These are phyloP conservation scores for Thalassiosira delicatula DNA, from an alignment of 352 stramenopile species.

Conservation along the genomic window DNA sequence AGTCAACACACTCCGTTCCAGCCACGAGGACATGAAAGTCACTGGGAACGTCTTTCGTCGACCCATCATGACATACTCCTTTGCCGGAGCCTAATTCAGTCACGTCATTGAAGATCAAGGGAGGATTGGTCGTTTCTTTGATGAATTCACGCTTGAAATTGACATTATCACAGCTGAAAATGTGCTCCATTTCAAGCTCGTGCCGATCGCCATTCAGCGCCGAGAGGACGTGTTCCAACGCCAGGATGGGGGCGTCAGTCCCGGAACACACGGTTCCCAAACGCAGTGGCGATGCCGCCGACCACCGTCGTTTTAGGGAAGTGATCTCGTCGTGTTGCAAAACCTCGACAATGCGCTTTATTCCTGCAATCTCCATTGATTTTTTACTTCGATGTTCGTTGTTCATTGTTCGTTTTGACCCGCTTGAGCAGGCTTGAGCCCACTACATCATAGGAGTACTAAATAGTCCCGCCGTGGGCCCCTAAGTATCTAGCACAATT, in stretches of 20 bases:
- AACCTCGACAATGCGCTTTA: neutral
- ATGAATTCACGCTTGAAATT: constrained; percentile 38
- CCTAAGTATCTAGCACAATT: no score
- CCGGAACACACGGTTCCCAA: constrained; percentile 38
- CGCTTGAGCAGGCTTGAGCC: no score
- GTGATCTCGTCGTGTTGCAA: neutral
- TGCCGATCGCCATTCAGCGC: constrained; percentile 14
- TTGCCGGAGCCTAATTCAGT: constrained; percentile 11
- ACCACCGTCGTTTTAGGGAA: neutral
- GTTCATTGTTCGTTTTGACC: no score
- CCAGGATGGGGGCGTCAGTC: constrained; percentile 36
- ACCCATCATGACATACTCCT: constrained; percentile 28
- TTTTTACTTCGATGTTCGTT: no score
- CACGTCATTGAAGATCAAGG: constrained; percentile 27
- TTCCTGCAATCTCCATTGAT: no score
- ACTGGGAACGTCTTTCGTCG: constrained; percentile 2
- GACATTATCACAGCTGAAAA: constrained; percentile 38
- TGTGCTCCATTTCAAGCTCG: constrained; percentile 22
- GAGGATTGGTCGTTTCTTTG: constrained; percentile 24
- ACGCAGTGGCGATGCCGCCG: constrained; percentile 2
- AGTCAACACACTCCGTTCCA: constrained; percentile 35
- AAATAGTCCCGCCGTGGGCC: no score
- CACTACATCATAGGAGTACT: no score
- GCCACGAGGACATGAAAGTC: constrained; percentile 26
- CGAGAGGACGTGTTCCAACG: constrained; percentile 19